Evolutionary conservation across 768 basidiomycete genomes (phyloP).

Genomic region (Strobilomyces echinocephalus): DNA sequence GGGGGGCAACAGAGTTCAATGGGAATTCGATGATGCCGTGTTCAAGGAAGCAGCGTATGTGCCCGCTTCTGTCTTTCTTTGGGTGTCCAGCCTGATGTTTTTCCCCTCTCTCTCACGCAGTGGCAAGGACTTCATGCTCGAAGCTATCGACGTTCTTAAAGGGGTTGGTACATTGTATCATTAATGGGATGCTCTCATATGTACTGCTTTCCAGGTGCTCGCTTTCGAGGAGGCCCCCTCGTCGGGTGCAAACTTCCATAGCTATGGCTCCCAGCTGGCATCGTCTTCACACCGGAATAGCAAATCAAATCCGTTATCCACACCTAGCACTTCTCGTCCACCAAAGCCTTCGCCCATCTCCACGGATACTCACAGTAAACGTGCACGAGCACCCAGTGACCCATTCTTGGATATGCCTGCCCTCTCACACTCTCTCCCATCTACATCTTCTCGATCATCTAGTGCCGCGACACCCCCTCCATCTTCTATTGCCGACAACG

Average conservation of each 20-base stretch:
- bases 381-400: constrained; percentile 70
- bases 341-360: constrained; percentile 38
- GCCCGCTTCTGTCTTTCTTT: constrained; percentile 3
- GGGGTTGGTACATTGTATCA: constrained; percentile 51
- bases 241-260: constrained; percentile 27
- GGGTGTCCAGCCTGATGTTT: constrained; percentile 12
- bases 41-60: constrained; percentile 92
- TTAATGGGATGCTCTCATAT: constrained; percentile 6
- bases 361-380: constrained; percentile 49
- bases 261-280: constrained; percentile 35
- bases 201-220: constrained; percentile 38
- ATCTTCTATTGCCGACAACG: constrained; percentile 31
- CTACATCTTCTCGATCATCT: constrained; percentile 48
- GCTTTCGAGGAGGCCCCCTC: constrained; percentile 70
- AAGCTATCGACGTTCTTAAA: constrained; percentile 86
- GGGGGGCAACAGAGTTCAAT: constrained; percentile 65
- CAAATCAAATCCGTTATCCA: constrained; percentile 48
- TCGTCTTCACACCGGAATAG: constrained; percentile 47
- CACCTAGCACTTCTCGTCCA: constrained; percentile 9
- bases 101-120: constrained; percentile 38
- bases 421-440: constrained; percentile 50
- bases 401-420: constrained; percentile 73
- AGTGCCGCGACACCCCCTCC: constrained; percentile 28
- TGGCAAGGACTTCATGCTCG: constrained; percentile 92
- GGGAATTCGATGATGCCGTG: constrained; percentile 93